These are phyloP conservation scores for Penicillium sp. DNA, from an alignment of 2,329 filamentous ascomycete species.

Conservation along the genomic window DNA sequence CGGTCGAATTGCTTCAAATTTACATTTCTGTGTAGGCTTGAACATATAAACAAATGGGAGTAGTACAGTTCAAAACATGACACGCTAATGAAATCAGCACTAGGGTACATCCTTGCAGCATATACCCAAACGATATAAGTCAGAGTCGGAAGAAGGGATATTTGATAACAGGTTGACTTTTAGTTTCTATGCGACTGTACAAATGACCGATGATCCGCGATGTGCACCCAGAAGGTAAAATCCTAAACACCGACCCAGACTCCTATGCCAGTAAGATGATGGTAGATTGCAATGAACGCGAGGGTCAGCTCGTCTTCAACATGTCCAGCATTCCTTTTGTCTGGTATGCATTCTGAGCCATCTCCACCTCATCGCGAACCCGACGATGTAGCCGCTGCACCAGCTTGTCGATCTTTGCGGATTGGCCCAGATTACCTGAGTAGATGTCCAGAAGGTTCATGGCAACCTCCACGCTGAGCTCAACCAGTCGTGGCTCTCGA, in stretches of 20 bases:
- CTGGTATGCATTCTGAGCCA: constrained; percentile 73
- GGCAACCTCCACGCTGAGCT: constrained; percentile 74
- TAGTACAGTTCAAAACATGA: too few relatives aligned
- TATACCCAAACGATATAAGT: too few relatives aligned
- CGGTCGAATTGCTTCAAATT: too few relatives aligned
- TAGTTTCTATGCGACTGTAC: constrained; percentile 26
- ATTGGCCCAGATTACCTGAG: constrained; percentile 68
- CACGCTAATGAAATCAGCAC: too few relatives aligned
- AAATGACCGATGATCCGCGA: constrained; percentile 23
- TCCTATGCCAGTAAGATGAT: constrained; percentile 12
- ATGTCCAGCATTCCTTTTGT: constrained; percentile 86
- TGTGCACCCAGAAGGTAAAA: constrained; percentile 20
- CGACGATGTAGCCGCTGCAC: constrained; percentile 63
- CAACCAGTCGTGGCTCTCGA: constrained; percentile 72
- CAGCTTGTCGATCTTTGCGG: constrained; percentile 63
- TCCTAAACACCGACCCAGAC: constrained; percentile 16
- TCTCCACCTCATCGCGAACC: constrained; percentile 72
- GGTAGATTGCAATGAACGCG: constrained; percentile 9
- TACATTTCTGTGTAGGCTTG: too few relatives aligned
- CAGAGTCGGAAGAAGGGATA: too few relatives aligned
- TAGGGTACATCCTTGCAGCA: too few relatives aligned
- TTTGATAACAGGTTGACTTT: constrained; percentile 12
- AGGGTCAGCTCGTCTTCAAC: constrained; percentile 41
- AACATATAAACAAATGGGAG: too few relatives aligned
- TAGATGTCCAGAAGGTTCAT: constrained; percentile 83